Evolutionary conservation across 2,329 filamentous ascomycete genomes (phyloP).

Genomic region (Aspergillus sojae): DNA sequence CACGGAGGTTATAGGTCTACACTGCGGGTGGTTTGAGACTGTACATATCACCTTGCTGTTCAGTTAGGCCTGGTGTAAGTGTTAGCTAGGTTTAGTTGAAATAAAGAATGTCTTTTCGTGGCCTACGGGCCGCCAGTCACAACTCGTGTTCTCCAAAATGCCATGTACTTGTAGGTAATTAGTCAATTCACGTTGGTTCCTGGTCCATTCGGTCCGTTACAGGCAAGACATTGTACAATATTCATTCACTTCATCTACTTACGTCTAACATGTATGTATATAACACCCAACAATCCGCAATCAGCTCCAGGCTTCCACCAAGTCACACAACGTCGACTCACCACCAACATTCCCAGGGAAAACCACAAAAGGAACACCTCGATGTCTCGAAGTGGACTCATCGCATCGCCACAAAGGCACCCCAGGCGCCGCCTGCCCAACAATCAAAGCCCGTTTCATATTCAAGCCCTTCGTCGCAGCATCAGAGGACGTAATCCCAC

Average conservation of each 20-base stretch:
- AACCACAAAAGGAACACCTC: constrained; percentile 58
- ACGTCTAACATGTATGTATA: neutral
- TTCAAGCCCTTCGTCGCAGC: constrained; percentile 59
- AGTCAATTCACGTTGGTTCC: neutral
- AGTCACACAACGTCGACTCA: constrained; percentile 50
- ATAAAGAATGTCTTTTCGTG: constrained; percentile 26
- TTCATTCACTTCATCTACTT: neutral
- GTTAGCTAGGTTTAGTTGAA: constrained; percentile 28
- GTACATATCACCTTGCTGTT: constrained; percentile 25
- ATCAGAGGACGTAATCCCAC: constrained; percentile 63
- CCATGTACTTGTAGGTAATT: neutral
- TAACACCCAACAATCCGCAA: neutral
- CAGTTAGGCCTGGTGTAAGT: constrained; percentile 20
- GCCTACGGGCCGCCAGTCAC: constrained; percentile 23
- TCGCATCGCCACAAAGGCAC: constrained; percentile 63
- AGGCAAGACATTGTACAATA: neutral
- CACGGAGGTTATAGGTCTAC: constrained; percentile 8
- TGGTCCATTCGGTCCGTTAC: neutral
- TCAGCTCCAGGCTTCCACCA: constrained; percentile 47
- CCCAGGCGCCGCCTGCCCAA: constrained; percentile 61
- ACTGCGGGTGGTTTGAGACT: constrained; percentile 19
- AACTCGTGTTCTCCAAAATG: neutral
- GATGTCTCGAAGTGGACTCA: constrained; percentile 54
- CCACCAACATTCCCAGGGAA: constrained; percentile 62
- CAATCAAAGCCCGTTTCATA: constrained; percentile 57